phyloP scores from a whole-genome alignment of 1,284 basidiomycete genomes.

The Trichosporon sp. region DNA sequence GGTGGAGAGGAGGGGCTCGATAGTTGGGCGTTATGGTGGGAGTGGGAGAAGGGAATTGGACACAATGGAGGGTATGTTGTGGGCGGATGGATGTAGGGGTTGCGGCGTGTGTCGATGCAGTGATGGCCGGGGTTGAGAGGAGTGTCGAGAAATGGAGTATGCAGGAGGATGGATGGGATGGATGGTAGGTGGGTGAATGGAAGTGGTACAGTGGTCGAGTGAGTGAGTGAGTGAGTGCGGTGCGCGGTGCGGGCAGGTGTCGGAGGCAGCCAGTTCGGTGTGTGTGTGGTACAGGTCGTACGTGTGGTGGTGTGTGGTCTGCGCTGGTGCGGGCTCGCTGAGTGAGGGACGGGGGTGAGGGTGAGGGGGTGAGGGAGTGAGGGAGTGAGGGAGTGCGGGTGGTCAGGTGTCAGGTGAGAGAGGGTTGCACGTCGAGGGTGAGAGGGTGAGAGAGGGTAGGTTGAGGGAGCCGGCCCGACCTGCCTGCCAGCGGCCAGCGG shows the following conservation, averaged over 20 bases:
- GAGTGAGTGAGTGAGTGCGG: background rate
- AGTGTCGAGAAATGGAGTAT: background rate
- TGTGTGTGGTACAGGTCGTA: background rate
- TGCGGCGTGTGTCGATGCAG: conserved; percentile 10
- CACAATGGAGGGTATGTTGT: conserved; percentile 20
- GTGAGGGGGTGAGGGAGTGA: background rate
- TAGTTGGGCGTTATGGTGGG: conserved; percentile 13
- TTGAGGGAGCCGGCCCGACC: background rate
- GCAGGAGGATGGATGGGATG: background rate
- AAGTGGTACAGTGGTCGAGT: background rate
- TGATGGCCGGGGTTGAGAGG: background rate
- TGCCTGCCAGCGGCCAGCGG: no score
- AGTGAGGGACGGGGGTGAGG: background rate
- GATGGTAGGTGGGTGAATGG: background rate
- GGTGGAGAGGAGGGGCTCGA: background rate
- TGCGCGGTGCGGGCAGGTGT: no score
- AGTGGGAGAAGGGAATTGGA: conserved; percentile 4
- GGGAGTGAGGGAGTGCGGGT: background rate
- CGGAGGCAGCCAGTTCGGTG: background rate
- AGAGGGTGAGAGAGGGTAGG: background rate
- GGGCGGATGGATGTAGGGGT: background rate
- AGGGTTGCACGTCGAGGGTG: background rate
- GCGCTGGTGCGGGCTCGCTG: no score
- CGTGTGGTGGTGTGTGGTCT: background rate
- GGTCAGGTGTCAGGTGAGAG: conserved; percentile 11